phyloP scores from a whole-genome alignment of 768 basidiomycete species.

The Clavulina sp. region DNA sequence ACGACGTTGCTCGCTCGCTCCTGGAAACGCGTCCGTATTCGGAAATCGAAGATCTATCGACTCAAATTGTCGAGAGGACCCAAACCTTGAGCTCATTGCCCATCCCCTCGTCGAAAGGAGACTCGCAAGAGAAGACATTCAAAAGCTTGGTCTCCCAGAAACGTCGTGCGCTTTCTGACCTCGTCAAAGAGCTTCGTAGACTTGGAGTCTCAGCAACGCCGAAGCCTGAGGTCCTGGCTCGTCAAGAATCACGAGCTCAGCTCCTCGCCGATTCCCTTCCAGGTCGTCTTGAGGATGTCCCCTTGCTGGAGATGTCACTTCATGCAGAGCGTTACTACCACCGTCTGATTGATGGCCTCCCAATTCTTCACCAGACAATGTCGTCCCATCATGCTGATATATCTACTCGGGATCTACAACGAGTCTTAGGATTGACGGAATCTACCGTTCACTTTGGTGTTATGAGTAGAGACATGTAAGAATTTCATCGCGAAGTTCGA shows the following conservation, averaged over 20 bases:
- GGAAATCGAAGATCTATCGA: slow-evolving; percentile 35
- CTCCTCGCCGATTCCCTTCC: slow-evolving; percentile 54
- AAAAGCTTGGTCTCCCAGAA: slow-evolving; percentile 70
- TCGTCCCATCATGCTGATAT: slow-evolving; percentile 65
- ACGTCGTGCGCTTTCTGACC: slow-evolving; percentile 76
- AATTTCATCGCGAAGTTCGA: neutral
- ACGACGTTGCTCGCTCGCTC: neutral
- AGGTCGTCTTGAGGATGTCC: slow-evolving; percentile 16
- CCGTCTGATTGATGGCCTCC: slow-evolving; percentile 45
- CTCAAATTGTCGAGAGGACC: slow-evolving; percentile 44
- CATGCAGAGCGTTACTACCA: slow-evolving; percentile 54
- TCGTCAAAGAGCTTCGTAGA: slow-evolving; percentile 73
- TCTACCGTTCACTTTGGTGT: slow-evolving; percentile 49
- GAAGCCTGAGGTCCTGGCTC: slow-evolving; percentile 48
- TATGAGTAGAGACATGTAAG: neutral
- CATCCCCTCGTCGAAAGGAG: slow-evolving; percentile 25
- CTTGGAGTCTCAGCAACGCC: slow-evolving; percentile 56
- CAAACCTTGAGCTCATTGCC: slow-evolving; percentile 32
- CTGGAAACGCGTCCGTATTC: neutral
- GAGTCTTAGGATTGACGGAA: slow-evolving; percentile 62
- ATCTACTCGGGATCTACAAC: slow-evolving; percentile 69
- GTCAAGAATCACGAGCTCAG: slow-evolving; percentile 39
- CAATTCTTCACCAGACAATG: slow-evolving; percentile 42
- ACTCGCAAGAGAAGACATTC: slow-evolving; percentile 33
- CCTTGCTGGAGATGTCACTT: slow-evolving; percentile 11